phyloP scores from a whole-genome alignment of 108 stramenopile species.

The Nitzschia sp. region DNA sequence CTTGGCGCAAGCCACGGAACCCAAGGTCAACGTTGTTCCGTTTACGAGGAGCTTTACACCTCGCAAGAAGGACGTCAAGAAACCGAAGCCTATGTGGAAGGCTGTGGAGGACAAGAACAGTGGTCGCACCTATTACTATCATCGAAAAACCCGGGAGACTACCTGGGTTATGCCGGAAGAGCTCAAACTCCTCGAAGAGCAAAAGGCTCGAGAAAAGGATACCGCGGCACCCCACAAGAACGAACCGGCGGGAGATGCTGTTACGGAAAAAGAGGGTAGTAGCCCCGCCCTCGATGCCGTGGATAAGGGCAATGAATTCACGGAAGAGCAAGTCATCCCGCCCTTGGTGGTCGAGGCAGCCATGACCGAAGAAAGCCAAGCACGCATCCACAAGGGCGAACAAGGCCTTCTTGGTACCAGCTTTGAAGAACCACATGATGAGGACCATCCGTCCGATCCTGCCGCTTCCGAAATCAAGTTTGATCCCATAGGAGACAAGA shows the following conservation, averaged over 20 bases:
- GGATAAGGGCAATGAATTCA: no score
- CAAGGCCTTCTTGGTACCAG: constrained; percentile 21
- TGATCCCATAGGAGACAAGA: constrained; percentile 11
- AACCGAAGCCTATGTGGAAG: constrained; percentile 56
- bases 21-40: neutral
- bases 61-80: neutral
- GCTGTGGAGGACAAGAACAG: constrained; percentile 50
- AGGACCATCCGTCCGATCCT: constrained; percentile 7
- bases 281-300: neutral
- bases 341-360: constrained; percentile 4
- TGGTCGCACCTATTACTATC: constrained; percentile 76
- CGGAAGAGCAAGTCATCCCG: neutral
- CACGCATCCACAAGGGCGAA: constrained; percentile 6
- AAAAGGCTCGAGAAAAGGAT: constrained; percentile 2
- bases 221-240: neutral
- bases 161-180: constrained; percentile 73
- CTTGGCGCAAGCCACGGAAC: neutral
- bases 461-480: neutral
- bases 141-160: constrained; percentile 63
- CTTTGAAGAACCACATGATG: constrained; percentile 2
- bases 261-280: neutral
- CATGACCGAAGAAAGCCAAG: constrained; percentile 16
- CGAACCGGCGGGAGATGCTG: neutral
- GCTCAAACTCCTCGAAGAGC: constrained; percentile 26
- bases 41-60: neutral